Conservation (phyloP, 305 asterid genomes). For the Solanum hybrid region DNA sequence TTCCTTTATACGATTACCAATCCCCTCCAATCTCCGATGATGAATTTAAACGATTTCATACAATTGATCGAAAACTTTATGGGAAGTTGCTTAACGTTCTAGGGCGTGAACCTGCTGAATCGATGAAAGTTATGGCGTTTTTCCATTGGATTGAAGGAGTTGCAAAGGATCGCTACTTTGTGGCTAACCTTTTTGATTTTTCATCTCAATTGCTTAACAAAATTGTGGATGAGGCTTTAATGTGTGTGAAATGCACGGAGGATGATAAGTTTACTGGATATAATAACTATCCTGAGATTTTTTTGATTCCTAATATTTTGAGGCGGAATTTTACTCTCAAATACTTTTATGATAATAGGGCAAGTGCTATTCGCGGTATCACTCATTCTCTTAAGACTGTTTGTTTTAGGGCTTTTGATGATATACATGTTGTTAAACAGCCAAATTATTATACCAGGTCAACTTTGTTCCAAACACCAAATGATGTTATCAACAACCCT, state of each 20-base stretch:
- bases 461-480: neutral
- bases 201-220: conserved; percentile 19
- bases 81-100: conserved; percentile 17
- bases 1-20: neutral
- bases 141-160: conserved; percentile 50
- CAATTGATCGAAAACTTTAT: conserved; percentile 44
- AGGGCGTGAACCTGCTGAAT: conserved; percentile 38
- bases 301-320: conserved; percentile 21
- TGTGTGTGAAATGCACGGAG: conserved; percentile 32
- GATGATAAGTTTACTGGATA: conserved; percentile 4
- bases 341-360: conserved; percentile 32
- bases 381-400: conserved; percentile 15
- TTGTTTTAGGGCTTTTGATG: conserved; percentile 46
- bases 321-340: conserved; percentile 16
- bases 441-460: neutral
- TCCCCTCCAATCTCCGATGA: conserved; percentile 25
- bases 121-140: conserved; percentile 45
- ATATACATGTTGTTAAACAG: conserved; percentile 13
- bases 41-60: conserved; percentile 40
- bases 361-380: conserved; percentile 21
- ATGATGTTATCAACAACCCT: neutral
- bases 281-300: neutral
- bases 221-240: conserved; percentile 27
- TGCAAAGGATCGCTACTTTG: conserved; percentile 4
- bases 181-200: conserved; percentile 18